Percentiles rank a stretch among this genome's conserved stretches.
These are phyloP conservation scores for Leccinellum albellum DNA, from an alignment of 768 basidiomycete genomes.

Conservation along the genomic window DNA sequence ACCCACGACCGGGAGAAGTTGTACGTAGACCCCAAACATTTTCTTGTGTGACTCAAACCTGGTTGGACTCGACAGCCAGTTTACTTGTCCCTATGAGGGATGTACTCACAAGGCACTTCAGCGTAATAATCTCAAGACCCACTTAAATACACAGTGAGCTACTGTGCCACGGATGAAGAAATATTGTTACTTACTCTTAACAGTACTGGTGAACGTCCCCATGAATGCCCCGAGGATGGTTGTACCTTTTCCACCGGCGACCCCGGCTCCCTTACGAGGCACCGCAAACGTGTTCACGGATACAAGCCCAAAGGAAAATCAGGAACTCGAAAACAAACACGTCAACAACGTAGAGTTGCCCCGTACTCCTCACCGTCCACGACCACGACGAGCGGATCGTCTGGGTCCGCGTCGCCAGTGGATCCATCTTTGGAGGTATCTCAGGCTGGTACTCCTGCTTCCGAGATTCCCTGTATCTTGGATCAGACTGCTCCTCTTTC, in stretches of 20 bases:
- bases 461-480: not conserved
- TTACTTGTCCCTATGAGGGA: conserved; percentile 14
- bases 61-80: conserved; percentile 17
- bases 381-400: not conserved
- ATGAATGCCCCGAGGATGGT: conserved; percentile 13
- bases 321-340: not conserved
- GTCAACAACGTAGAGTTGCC: not conserved
- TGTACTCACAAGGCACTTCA: conserved; percentile 26
- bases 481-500: not conserved
- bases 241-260: conserved; percentile 13
- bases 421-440: not conserved
- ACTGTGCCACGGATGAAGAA: not conserved
- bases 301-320: conserved; percentile 12
- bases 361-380: conserved; percentile 6
- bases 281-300: conserved; percentile 15
- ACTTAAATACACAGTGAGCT: conserved; percentile 30
- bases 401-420: not conserved
- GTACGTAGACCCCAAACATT: conserved; percentile 14
- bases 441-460: not conserved
- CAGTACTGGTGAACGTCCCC: conserved; percentile 11
- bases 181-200: not conserved
- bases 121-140: conserved; percentile 22
- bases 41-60: not conserved
- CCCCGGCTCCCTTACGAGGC: conserved; percentile 22
- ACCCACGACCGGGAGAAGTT: conserved; percentile 18